A percentile compares a stretch with the other conserved stretches of the same genome.
phyloP scores from a whole-genome alignment of 306 rosid species.

The Trifolium pratense region DNA sequence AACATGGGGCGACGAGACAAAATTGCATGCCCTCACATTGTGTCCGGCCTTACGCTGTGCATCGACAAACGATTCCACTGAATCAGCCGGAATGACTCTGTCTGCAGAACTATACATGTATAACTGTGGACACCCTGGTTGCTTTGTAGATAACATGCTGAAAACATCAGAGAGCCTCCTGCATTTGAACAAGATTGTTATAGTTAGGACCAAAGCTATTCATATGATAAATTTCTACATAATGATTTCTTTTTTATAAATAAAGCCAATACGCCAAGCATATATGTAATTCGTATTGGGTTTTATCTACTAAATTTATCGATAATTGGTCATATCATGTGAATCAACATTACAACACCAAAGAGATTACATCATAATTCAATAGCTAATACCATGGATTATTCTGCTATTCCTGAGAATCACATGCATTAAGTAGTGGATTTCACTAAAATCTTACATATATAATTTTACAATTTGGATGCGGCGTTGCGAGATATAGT shows the following conservation, averaged over 20 bases:
- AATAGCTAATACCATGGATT: background rate
- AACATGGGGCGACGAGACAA: slow-evolving; percentile 92
- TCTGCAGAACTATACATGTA: slow-evolving; percentile 94
- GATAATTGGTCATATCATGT: background rate
- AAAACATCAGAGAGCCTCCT: slow-evolving; percentile 95
- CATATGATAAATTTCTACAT: slow-evolving; percentile 13
- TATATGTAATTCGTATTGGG: background rate
- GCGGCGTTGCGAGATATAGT: slow-evolving; percentile 19
- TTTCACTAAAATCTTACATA: slow-evolving; percentile 19
- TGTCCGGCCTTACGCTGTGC: slow-evolving; percentile 79
- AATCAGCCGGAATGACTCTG: slow-evolving; percentile 83
- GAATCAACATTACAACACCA: slow-evolving; percentile 1
- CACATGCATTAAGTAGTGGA: background rate
- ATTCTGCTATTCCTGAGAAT: slow-evolving; percentile 3
- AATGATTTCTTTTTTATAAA: background rate
- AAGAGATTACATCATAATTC: slow-evolving; percentile 2
- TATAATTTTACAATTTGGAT: slow-evolving; percentile 6
- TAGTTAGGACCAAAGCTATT: slow-evolving; percentile 3
- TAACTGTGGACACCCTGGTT: slow-evolving; percentile 91
- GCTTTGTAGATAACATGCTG: slow-evolving; percentile 67
- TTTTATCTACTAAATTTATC: background rate
- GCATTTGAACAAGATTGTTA: slow-evolving; percentile 37
- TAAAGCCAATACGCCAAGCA: background rate
- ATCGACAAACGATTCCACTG: slow-evolving; percentile 84
- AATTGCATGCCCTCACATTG: slow-evolving; percentile 92